phyloP scores from a whole-genome alignment of 2,329 filamentous ascomycete species.

The Xylariaceae sp. region DNA sequence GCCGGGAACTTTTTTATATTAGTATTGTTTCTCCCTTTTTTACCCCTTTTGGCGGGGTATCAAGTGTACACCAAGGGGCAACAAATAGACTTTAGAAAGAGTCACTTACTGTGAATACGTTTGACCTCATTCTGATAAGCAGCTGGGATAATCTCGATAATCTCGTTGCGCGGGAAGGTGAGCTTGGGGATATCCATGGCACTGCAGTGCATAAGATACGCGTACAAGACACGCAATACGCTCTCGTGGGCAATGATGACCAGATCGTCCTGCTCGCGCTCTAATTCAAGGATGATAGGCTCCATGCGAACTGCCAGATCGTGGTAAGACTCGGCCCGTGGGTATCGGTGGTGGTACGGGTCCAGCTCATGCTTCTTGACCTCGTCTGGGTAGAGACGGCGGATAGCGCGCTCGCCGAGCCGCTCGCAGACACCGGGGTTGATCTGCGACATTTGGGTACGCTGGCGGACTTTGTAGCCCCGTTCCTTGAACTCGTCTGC shows the following conservation, averaged over 20 bases:
- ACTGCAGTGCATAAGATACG: slow-evolving; percentile 97
- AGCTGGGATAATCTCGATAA: slow-evolving; percentile 97
- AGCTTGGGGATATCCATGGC: slow-evolving; percentile 89
- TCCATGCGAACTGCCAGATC: slow-evolving; percentile 96
- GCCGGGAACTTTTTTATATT: slow-evolving; percentile 48
- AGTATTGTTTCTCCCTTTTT: not conserved
- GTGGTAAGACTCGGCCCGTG: slow-evolving; percentile 95
- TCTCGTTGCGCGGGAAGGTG: slow-evolving; percentile 91
- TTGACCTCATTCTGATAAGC: slow-evolving; percentile 96
- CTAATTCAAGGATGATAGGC: slow-evolving; percentile 93
- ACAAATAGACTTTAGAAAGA: not conserved
- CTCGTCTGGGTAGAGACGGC: slow-evolving; percentile 80
- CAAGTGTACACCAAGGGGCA: not conserved
- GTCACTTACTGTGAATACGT: slow-evolving; percentile 60
- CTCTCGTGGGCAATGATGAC: slow-evolving; percentile 97
- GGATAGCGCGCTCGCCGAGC: slow-evolving; percentile 77
- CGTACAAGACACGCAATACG: slow-evolving; percentile 93
- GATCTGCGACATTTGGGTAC: slow-evolving; percentile 94
- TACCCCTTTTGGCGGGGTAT: not conserved
- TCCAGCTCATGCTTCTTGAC: slow-evolving; percentile 88
- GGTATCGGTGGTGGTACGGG: slow-evolving; percentile 95
- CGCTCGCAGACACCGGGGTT: slow-evolving; percentile 96
- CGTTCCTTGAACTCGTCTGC: slow-evolving; percentile 71
- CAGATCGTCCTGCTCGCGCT: slow-evolving; percentile 95
- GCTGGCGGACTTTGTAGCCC: slow-evolving; percentile 82